Evolutionary conservation across 2,329 filamentous ascomycete species (phyloP), one percentile per base, ranked within the genome.

Genomic region (Clathrospora elynae): DNA sequence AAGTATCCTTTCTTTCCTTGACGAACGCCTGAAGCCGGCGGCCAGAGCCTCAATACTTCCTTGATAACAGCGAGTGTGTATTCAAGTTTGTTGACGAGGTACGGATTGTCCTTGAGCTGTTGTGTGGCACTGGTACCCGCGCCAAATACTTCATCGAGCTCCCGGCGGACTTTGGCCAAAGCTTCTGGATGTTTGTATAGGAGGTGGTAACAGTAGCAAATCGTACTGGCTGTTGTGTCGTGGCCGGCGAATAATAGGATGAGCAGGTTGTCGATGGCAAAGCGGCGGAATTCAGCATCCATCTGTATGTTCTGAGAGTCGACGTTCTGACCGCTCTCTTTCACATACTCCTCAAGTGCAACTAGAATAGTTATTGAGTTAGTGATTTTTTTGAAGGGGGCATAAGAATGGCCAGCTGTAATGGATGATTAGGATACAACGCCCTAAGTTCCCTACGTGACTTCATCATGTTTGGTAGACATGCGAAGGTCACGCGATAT

Each of bases 291-390:
- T 22, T 59, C 54, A n/a, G 54, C 37, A 32, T 58, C 51, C 54
- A 65, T 61, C 0, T 36, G 55, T 2, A 43, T 37, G 6, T 40
- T 42, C 16, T 42, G 35, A 3, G 49, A 29, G 16, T 53, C 51
- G 13, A 50, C 36, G 22, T 55, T 49, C 34, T 53, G 38, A 2
- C 58, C 55, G 8, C 24, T 43, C 24, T 72, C 68, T 40, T 71
- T 71, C 25, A 71, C 59, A 36, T 71, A 73, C 4, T 63, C 57
- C 26, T 71, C 61, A 0, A 74, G 57, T 0, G 71, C 71, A 1
- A 73, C 20, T 24, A n/a, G 10, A 23, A 23, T 12, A 23, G 12
- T 6, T 19, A 13, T 16, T n/a, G 12, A 6, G 6, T 23, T 35
- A 22, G 25, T 14, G n/a, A n/a, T 6, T 5, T 28, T 6, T n/a